Evolutionary conservation across 257 asterid species (phyloP), one percentile per base, ranked within the genome.

Genomic region (Linaria vulgaris): DNA sequence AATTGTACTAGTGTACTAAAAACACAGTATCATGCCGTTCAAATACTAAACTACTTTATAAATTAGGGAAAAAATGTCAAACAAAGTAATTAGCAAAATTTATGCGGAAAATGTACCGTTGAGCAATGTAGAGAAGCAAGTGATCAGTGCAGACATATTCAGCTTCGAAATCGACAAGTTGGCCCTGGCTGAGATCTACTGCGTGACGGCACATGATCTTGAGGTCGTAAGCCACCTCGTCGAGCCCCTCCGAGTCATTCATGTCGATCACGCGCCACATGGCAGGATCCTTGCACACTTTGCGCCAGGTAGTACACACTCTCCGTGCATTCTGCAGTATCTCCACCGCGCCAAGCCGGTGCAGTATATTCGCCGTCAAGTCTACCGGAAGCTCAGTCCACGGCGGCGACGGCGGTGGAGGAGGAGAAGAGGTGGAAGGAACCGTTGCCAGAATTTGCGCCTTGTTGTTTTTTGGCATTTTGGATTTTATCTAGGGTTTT

Each of bases 331-430:
- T 76, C 45, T 34, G 37, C 52, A 83, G 69, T 8, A 79, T 66
- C 49, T 69, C 79, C 1, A 66, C 16, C 0, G 78, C 71, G 1
- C 78, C 85, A 21, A 83, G 38, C 48, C 77, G 55, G 1, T 64
- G 76, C 55, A 83, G 69, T 50, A 83, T 80, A 22, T 62, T 56
- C 8, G 79, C 70, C 14, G 80, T 75, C 22, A 80, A 25, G 49
- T 83, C 84, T 10, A 52, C 13, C 15, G 82, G 88, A 6, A 82
- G 79, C 1, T 82, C 85, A 21, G 59, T 68, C 88, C 85, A 82
- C 34, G 76, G 79, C 24, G 79, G 68, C 0, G 58, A 24, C 1
- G 53, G 52, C 34, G 76, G 79, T 21, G 79, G 68, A 0, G 58
- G 34, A 16, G 53, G 52, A 14, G 52, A 3, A 7, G 41, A 34